These are phyloP conservation scores for Fallopia convolvulus DNA, from an alignment of 148 eudicot species.

Conservation along the genomic window DNA sequence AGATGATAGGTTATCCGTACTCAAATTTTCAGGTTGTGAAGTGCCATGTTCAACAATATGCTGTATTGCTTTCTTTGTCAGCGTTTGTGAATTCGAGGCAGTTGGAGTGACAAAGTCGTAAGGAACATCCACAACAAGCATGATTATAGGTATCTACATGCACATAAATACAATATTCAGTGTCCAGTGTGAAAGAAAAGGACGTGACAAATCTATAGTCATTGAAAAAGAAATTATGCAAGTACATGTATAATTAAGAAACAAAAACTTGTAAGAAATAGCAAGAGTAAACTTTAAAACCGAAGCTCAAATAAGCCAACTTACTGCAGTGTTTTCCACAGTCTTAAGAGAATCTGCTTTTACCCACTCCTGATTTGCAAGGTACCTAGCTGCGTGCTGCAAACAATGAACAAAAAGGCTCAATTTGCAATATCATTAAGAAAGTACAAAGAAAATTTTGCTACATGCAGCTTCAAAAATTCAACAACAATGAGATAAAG, in stretches of 20 bases:
- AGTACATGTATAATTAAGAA: not conserved
- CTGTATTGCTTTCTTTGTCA: slow-evolving; percentile 36
- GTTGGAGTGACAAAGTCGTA: slow-evolving; percentile 45
- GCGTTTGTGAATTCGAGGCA: slow-evolving; percentile 34
- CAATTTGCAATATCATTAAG: slow-evolving; percentile 6
- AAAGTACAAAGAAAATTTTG: not conserved
- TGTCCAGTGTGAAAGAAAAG: slow-evolving; percentile 3
- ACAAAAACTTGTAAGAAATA: not conserved
- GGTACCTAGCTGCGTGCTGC: slow-evolving; percentile 98
- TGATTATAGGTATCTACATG: slow-evolving; percentile 86
- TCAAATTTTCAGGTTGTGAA: slow-evolving; percentile 25
- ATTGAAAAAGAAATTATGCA: not conserved
- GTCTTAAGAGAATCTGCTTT: slow-evolving; percentile 94
- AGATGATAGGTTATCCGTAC: slow-evolving; percentile 34
- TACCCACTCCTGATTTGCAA: slow-evolving; percentile 98
- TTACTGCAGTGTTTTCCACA: slow-evolving; percentile 93
- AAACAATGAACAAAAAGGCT: slow-evolving; percentile 14
- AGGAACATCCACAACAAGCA: slow-evolving; percentile 98
- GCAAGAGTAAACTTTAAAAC: not conserved
- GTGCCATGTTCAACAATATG: slow-evolving; percentile 28
- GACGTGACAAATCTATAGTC: not conserved
- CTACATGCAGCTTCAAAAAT: not conserved
- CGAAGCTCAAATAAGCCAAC: slow-evolving; percentile 9
- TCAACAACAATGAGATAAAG: not conserved
- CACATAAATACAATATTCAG: slow-evolving; percentile 1